Percentiles rank a stretch among this genome's conserved stretches.
These are phyloP conservation scores for Boletus semigastroideus DNA, from an alignment of 1,284 basidiomycete genomes.

Conservation along the genomic window DNA sequence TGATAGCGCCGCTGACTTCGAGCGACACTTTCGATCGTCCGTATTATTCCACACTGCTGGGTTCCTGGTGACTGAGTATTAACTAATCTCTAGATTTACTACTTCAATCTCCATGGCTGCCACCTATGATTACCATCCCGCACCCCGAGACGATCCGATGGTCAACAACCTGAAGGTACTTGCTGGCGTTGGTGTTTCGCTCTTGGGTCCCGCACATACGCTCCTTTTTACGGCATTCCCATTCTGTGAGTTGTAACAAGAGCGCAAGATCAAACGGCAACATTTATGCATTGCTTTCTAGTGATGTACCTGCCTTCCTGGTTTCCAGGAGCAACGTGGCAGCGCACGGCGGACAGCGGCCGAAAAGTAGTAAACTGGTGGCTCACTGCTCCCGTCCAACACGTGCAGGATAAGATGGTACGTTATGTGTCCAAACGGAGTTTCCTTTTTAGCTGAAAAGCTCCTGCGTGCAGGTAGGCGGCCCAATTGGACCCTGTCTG, in stretches of 20 bases:
- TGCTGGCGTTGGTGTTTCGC: background rate
- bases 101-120: conserved; percentile 6
- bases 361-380: conserved; percentile 11
- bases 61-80: background rate
- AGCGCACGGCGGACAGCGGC: conserved; percentile 1
- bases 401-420: conserved; percentile 7
- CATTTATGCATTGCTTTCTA: background rate
- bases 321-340: conserved; percentile 11
- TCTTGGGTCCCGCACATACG: background rate
- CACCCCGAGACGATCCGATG: conserved; percentile 5
- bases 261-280: background rate
- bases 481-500: conserved; percentile 5
- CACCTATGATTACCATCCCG: conserved; percentile 7
- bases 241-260: conserved; percentile 2
- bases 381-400: conserved; percentile 2
- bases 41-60: background rate
- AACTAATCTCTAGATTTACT: background rate
- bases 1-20: conserved; percentile 1
- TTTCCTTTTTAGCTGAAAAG: background rate
- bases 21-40: conserved; percentile 7
- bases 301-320: conserved; percentile 11
- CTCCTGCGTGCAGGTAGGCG: background rate
- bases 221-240: conserved; percentile 5
- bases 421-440: background rate
- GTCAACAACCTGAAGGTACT: conserved; percentile 4